Evolutionary conservation across 495 filamentous ascomycete genomes (phyloP).

Genomic region (Lasiosphaeria hispida): DNA sequence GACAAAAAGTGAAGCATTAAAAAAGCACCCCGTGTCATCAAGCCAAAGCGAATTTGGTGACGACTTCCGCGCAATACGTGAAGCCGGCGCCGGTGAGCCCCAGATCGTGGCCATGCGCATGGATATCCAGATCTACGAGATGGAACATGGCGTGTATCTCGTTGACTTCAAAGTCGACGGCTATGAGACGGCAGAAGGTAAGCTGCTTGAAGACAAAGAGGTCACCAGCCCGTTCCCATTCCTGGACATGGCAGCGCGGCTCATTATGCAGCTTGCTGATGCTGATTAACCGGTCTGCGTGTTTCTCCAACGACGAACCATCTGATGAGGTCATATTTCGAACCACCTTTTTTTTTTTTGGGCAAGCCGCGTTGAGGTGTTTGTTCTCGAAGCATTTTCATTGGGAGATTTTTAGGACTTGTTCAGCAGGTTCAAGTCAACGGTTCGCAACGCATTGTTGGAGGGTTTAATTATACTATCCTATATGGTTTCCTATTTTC

Average conservation of each 20-base stretch:
- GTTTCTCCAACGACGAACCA: too few relatives aligned
- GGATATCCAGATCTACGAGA: slow-evolving; percentile 93
- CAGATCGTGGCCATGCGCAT: slow-evolving; percentile 78
- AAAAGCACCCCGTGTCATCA: slow-evolving; percentile 35
- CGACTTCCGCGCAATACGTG: slow-evolving; percentile 33
- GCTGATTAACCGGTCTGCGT: slow-evolving; percentile 43
- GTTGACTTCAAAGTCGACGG: slow-evolving; percentile 99
- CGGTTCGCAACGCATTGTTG: too few relatives aligned
- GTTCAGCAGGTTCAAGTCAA: too few relatives aligned
- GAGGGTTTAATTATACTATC: too few relatives aligned
- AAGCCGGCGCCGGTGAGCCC: slow-evolving; percentile 38
- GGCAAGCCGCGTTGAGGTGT: too few relatives aligned
- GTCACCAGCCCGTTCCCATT: slow-evolving; percentile 75
- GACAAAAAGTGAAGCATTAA: slow-evolving; percentile 31
- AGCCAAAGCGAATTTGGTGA: slow-evolving; percentile 34
- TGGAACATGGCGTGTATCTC: slow-evolving; percentile 89
- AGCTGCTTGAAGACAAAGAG: slow-evolving; percentile 65
- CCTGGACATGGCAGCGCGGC: slow-evolving; percentile 66
- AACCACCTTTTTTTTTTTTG: too few relatives aligned
- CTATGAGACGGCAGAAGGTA: slow-evolving; percentile 72
- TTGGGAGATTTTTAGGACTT: too few relatives aligned
- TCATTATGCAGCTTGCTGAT: slow-evolving; percentile 76
- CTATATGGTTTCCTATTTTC: too few relatives aligned
- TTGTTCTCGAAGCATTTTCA: too few relatives aligned
- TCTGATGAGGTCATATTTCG: too few relatives aligned